phyloP scores from a whole-genome alignment of 2,329 filamentous ascomycete genomes.

The Claviceps sp. region DNA sequence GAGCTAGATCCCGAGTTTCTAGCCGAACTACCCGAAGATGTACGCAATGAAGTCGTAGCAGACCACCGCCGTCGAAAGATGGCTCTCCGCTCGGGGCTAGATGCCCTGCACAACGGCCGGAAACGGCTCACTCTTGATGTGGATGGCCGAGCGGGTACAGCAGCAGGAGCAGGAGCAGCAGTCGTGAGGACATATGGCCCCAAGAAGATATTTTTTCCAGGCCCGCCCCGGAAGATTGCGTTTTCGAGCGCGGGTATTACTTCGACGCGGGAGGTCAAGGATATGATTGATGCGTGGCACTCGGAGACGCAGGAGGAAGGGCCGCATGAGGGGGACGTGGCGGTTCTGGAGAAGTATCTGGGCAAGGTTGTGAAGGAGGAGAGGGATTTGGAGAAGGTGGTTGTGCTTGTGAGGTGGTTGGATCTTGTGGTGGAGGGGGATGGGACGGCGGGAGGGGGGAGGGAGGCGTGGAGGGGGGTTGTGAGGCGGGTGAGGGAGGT shows the following conservation, averaged over 20 bases:
- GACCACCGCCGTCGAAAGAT: constrained; percentile 50
- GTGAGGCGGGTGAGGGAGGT: constrained; percentile 30
- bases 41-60: constrained; percentile 63
- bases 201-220: constrained; percentile 31
- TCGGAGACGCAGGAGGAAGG: constrained; percentile 56
- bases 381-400: constrained; percentile 61
- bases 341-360: constrained; percentile 61
- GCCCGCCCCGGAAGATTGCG: constrained; percentile 29
- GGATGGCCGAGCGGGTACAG: constrained; percentile 7
- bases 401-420: constrained; percentile 56
- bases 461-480: constrained; percentile 32
- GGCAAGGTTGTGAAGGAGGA: constrained; percentile 61
- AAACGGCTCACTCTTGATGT: constrained; percentile 12
- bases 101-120: constrained; percentile 16
- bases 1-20: constrained; percentile 61
- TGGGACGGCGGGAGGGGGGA: constrained; percentile 22
- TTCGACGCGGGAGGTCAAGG: constrained; percentile 47
- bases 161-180: too few species aligned
- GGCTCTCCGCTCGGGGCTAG: constrained; percentile 40
- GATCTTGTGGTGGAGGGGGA: constrained; percentile 40
- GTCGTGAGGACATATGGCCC: constrained; percentile 25
- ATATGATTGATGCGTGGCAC: constrained; percentile 67
- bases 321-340: constrained; percentile 67
- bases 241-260: constrained; percentile 32
- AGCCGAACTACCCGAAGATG: constrained; percentile 67